Evolutionary conservation across 1,284 basidiomycete species (phyloP).

Genomic region (Microbotryum intermedium): DNA sequence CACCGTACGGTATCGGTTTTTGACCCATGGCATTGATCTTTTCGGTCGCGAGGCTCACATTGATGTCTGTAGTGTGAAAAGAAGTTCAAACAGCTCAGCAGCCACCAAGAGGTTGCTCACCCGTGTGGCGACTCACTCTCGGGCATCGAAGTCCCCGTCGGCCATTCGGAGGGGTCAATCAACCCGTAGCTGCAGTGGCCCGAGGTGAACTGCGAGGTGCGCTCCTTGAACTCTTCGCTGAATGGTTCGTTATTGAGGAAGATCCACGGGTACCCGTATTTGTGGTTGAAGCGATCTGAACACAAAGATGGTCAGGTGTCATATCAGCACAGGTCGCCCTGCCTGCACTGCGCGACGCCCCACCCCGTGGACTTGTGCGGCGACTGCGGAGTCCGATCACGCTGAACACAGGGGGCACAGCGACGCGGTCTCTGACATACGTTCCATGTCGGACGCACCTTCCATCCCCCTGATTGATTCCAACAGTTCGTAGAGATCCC

Average conservation of each 20-base stretch:
- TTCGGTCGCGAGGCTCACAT: too few species aligned
- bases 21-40: conserved; percentile 56
- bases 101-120: too few species aligned
- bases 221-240: conserved; percentile 39
- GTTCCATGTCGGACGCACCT: conserved; percentile 15
- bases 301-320: background rate
- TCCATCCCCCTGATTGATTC: conserved; percentile 28
- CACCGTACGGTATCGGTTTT: conserved; percentile 79
- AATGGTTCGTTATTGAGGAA: conserved; percentile 42
- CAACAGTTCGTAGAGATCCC: conserved; percentile 35
- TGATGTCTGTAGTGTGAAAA: too few species aligned
- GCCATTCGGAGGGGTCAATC: conserved; percentile 42
- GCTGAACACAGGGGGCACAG: background rate
- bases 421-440: background rate
- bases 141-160: too few species aligned
- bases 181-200: conserved; percentile 55
- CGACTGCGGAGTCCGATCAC: too few species aligned
- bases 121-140: too few species aligned
- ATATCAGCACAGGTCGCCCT: too few species aligned
- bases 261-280: conserved; percentile 40
- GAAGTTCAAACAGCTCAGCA: too few species aligned
- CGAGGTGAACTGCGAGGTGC: conserved; percentile 33
- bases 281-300: conserved; percentile 36
- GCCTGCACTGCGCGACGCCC: too few species aligned
- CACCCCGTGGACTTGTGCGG: too few species aligned